Evolutionary conservation across 192 early-diverging fungal genomes (phyloP), one percentile per base, ranked within the genome.

Genomic region (Umbelopsis isabellina): DNA sequence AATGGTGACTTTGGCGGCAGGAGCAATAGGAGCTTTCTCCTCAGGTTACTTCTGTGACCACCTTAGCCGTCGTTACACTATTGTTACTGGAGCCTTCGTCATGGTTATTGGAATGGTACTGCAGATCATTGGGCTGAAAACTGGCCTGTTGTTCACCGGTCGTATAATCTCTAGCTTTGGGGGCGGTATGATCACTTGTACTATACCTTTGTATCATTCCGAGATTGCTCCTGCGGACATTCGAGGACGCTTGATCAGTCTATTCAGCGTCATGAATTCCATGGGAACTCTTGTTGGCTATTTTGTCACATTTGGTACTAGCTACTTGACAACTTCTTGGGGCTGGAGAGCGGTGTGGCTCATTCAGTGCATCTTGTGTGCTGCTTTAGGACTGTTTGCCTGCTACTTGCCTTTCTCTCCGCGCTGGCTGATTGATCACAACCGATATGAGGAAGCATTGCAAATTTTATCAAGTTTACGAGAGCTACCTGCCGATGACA

Each of bases 251-350:
- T 84, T 95, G 13, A 87, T 92, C 46, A 86, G 91, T n/a, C 81
- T 95, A 33, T 89, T 93, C 73, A 94, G 95, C 72, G 88, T 93
- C 77, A 90, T 92, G 69, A 94, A 95, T 74, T 95, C 95, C 50
- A 89, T 92, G 83, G 95, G 89, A 21, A 86, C 87, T 65, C 72
- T 85, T 27, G 80, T 91, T 25, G 83, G 85, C 37, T 89, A 85
- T 71, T 80, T 71, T 46, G 52, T 71, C n/a, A 35, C 30, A 18
- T 53, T 71, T 46, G 87, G 75, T 45, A 76, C 75, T 55, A 73
- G 70, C 46, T 74, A 69, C 48, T 73, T 79, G 46, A 65, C 80
- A 37, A 71, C 75, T 18, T 35, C 81, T 50, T 81, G 82, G 22
- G 75, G 86, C 23, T 97, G 93, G 93, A 84, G 93, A 49, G 72